phyloP scores from a whole-genome alignment of 352 stramenopile genomes.

The Pythium dissotocum region DNA sequence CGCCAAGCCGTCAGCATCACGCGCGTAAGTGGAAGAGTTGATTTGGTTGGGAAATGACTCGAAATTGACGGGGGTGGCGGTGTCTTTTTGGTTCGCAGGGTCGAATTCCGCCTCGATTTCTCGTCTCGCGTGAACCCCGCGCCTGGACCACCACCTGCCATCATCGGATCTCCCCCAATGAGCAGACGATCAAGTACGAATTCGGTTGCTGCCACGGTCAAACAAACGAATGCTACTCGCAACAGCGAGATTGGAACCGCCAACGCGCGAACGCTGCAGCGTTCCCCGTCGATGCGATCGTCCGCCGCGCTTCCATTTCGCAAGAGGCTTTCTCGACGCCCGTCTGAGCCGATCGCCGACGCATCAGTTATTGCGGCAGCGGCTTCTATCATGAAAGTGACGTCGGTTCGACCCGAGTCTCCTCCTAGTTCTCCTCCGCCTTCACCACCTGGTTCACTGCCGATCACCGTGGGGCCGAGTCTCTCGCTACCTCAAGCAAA shows the following conservation, averaged over 20 bases:
- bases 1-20: neutral
- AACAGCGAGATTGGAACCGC: neutral
- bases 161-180: neutral
- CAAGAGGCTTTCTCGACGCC: slow-evolving; percentile 19
- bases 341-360: slow-evolving; percentile 15
- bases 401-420: slow-evolving; percentile 10
- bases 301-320: slow-evolving; percentile 5
- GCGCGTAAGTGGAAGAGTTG: slow-evolving; percentile 9
- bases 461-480: slow-evolving; percentile 4
- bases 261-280: slow-evolving; percentile 4
- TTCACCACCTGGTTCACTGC: neutral
- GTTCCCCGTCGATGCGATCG: slow-evolving; percentile 24
- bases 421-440: slow-evolving; percentile 11
- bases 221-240: neutral
- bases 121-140: slow-evolving; percentile 41
- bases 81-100: slow-evolving; percentile 18
- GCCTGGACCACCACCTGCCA: slow-evolving; percentile 9
- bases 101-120: slow-evolving; percentile 59
- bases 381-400: neutral
- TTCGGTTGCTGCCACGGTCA: neutral
- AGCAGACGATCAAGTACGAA: slow-evolving; percentile 19
- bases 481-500: neutral
- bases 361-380: neutral
- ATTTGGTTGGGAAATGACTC: neutral
- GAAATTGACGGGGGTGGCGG: too few species aligned